Conservation (phyloP, 2,329 filamentous ascomycete species). For the Geosmithia morbida region DNA sequence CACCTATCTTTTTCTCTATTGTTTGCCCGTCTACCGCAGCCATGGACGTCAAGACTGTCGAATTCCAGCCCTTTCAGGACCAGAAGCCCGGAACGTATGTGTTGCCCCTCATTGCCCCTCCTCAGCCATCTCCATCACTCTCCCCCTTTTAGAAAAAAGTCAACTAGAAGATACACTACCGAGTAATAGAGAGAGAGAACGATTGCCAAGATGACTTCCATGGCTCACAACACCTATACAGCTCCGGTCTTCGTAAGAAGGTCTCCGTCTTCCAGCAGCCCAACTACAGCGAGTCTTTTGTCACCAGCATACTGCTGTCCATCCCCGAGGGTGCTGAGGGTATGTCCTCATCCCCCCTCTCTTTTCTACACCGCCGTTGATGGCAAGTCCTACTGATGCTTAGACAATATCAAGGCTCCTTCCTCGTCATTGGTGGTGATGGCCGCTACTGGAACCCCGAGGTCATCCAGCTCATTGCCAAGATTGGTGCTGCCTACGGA, state of each 20-base stretch:
- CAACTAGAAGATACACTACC: background rate
- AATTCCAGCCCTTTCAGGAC: constrained; percentile 76
- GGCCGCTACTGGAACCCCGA: constrained; percentile 96
- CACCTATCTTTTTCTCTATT: constrained; percentile 3
- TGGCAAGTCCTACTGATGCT: background rate
- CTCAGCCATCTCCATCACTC: constrained; percentile 13
- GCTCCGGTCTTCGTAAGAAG: constrained; percentile 97
- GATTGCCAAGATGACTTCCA: background rate
- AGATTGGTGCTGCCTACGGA: constrained; percentile 91
- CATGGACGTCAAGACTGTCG: constrained; percentile 63
- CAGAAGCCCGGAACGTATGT: constrained; percentile 98
- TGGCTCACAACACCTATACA: constrained; percentile 20
- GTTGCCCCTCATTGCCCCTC: constrained; percentile 15
- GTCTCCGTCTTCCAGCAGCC: constrained; percentile 93
- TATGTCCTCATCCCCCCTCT: constrained; percentile 13
- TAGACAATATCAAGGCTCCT: constrained; percentile 26
- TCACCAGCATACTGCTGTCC: constrained; percentile 85
- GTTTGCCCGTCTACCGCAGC: constrained; percentile 10
- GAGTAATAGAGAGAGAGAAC: background rate
- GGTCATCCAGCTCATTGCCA: constrained; percentile 90
- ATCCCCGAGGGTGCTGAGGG: constrained; percentile 89
- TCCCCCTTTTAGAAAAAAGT: background rate
- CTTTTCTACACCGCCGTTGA: background rate
- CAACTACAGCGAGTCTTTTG: constrained; percentile 92
- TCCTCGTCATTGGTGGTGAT: constrained; percentile 94